These are phyloP conservation scores for Candida krabiensis DNA, from an alignment of 805 yeast genomes.

Conservation along the genomic window DNA sequence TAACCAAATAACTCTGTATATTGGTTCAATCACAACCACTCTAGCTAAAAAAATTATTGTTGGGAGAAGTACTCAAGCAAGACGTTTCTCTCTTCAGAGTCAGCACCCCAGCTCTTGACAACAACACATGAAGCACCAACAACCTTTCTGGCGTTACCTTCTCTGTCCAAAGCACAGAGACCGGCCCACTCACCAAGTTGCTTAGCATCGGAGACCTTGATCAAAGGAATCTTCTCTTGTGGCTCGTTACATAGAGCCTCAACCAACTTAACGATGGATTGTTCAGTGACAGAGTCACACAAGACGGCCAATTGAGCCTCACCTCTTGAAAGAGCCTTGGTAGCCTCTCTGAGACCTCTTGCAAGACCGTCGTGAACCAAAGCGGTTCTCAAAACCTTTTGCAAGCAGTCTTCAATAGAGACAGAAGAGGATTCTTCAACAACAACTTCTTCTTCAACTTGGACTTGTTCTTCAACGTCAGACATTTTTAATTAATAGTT, in stretches of 20 bases:
- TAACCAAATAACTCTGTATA: conserved; percentile 5
- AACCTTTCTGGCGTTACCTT: conserved; percentile 99
- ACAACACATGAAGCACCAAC: conserved; percentile 99
- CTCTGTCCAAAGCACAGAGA: conserved; percentile 98
- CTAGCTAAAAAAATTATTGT: conserved; percentile 49
- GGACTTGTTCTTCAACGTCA: conserved; percentile 89
- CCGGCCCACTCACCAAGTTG: conserved; percentile 99
- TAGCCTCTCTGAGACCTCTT: conserved; percentile 99
- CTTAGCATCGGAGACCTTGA: conserved; percentile 99
- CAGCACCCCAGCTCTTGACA: conserved; percentile 99
- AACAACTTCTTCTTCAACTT: conserved; percentile 76
- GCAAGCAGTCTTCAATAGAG: conserved; percentile 97
- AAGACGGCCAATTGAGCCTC: conserved; percentile 97
- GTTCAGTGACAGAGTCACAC: conserved; percentile 98
- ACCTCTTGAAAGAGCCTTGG: conserved; percentile 96
- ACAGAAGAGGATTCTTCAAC: conserved; percentile 84
- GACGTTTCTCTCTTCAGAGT: conserved; percentile 95
- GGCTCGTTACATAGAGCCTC: conserved; percentile 99
- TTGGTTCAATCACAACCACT: neutral
- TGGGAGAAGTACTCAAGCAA: conserved; percentile 94
- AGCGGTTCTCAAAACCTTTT: conserved; percentile 97
- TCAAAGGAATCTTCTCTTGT: conserved; percentile 93
- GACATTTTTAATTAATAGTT: conserved; percentile 50
- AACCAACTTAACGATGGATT: conserved; percentile 91
- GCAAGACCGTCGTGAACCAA: conserved; percentile 99